Conservation (phyloP, 129 eudicot genomes). For the Chrysanthemum seticuspe region DNA sequence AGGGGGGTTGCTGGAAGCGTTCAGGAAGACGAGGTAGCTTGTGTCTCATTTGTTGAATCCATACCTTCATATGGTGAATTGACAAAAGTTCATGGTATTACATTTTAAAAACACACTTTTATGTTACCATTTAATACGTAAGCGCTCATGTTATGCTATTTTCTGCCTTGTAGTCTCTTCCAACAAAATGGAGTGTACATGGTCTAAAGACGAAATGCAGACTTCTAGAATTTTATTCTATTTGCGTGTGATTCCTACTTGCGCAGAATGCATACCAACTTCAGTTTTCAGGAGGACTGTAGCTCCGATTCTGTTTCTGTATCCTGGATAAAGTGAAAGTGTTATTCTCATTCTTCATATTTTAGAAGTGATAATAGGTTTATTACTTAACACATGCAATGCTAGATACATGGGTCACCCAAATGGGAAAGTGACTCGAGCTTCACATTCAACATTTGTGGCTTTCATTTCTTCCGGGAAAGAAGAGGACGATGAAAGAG, state of each 20-base stretch:
- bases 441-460: conserved; percentile 78
- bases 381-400: conserved; percentile 42
- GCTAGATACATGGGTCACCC: conserved; percentile 93
- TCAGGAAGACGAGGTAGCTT: conserved; percentile 80
- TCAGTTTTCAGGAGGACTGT: conserved; percentile 59
- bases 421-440: conserved; percentile 81
- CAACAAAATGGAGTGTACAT: conserved; percentile 49
- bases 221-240: conserved; percentile 85
- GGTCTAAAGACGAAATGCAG: conserved; percentile 91
- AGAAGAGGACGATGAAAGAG: conserved; percentile 59
- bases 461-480: conserved; percentile 86
- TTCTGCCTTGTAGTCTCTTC: conserved; percentile 42
- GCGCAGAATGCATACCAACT: conserved; percentile 66
- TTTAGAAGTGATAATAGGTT: not conserved
- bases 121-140: not conserved
- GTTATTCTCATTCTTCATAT: not conserved
- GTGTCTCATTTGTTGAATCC: conserved; percentile 73
- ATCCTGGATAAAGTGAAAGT: conserved; percentile 40
- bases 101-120: not conserved
- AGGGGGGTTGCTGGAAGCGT: conserved; percentile 69
- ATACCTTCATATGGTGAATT: conserved; percentile 79
- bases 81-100: conserved; percentile 57
- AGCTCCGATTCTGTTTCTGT: conserved; percentile 85
- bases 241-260: conserved; percentile 82
- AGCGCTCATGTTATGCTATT: not conserved